Conservation (phyloP, 345 rosid genomes). For the Lepidium sativum region DNA sequence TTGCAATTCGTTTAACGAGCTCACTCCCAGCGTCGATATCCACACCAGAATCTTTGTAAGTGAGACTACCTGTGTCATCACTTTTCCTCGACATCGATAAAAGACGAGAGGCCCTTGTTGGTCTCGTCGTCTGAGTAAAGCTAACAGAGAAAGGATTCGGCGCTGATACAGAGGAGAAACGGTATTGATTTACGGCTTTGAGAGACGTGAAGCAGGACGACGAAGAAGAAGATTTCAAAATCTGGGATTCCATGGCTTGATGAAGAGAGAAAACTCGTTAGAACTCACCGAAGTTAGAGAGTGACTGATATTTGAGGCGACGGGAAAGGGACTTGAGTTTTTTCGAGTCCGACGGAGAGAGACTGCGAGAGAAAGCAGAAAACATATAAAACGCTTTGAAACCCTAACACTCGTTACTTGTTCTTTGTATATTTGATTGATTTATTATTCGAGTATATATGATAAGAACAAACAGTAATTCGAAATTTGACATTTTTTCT, state of each 20-base stretch:
- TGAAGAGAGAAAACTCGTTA: not conserved
- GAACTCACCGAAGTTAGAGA: not conserved
- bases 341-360: not conserved
- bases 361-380: not conserved
- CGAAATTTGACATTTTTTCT: too few relatives aligned
- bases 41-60: constrained; percentile 82
- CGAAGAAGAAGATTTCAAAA: constrained; percentile 22
- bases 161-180: constrained; percentile 6
- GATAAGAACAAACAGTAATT: too few relatives aligned
- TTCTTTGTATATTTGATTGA: too few relatives aligned
- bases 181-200: constrained; percentile 1
- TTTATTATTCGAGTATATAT: too few relatives aligned
- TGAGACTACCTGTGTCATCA: constrained; percentile 34
- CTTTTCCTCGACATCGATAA: constrained; percentile 26
- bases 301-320: not conserved
- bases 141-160: constrained; percentile 1
- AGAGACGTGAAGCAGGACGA: not conserved
- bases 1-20: constrained; percentile 73
- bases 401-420: not conserved
- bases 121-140: constrained; percentile 14
- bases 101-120: not conserved
- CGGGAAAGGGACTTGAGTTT: not conserved
- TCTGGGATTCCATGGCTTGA: constrained; percentile 16
- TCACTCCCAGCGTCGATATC: constrained; percentile 92
- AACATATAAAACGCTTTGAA: not conserved